phyloP scores from a whole-genome alignment of 108 stramenopile genomes.

The Skeletonema costatum region DNA sequence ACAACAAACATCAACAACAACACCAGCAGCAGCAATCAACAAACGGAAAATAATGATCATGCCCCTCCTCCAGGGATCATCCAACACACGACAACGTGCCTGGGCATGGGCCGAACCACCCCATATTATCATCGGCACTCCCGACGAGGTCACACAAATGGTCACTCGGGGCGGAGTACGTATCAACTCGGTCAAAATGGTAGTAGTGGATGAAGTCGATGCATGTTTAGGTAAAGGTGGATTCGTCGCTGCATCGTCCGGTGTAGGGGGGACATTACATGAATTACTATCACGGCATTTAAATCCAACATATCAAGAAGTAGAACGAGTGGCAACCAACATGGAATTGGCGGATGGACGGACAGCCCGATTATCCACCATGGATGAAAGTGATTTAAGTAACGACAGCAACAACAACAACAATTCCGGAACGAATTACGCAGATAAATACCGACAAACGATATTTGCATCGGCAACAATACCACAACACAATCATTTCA shows the following conservation, averaged over 20 bases:
- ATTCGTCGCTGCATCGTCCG: background rate
- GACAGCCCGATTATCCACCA: slow-evolving; percentile 9
- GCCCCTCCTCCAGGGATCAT: slow-evolving; percentile 90
- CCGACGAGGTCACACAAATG: slow-evolving; percentile 76
- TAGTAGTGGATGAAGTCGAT: slow-evolving; percentile 96
- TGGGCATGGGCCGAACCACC: slow-evolving; percentile 94
- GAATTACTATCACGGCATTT: slow-evolving; percentile 79
- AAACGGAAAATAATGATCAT: slow-evolving; percentile 82
- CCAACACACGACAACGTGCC: slow-evolving; percentile 76
- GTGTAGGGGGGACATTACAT: slow-evolving; percentile 66
- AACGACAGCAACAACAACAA: background rate
- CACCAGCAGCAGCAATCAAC: background rate
- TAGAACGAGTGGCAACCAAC: slow-evolving; percentile 17
- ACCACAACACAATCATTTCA: slow-evolving; percentile 91
- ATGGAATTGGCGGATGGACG: slow-evolving; percentile 34
- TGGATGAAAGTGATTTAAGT: background rate
- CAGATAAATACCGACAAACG: slow-evolving; percentile 72
- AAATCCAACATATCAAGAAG: slow-evolving; percentile 75
- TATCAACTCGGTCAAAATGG: slow-evolving; percentile 70
- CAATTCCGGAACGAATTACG: background rate
- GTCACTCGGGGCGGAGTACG: slow-evolving; percentile 75
- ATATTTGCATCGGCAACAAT: slow-evolving; percentile 96
- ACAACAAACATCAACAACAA: background rate
- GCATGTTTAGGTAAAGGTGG: slow-evolving; percentile 66
- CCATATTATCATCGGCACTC: slow-evolving; percentile 61